Evolutionary conservation across 331 rosid species (phyloP).

Genomic region (Rosa hybrid): DNA sequence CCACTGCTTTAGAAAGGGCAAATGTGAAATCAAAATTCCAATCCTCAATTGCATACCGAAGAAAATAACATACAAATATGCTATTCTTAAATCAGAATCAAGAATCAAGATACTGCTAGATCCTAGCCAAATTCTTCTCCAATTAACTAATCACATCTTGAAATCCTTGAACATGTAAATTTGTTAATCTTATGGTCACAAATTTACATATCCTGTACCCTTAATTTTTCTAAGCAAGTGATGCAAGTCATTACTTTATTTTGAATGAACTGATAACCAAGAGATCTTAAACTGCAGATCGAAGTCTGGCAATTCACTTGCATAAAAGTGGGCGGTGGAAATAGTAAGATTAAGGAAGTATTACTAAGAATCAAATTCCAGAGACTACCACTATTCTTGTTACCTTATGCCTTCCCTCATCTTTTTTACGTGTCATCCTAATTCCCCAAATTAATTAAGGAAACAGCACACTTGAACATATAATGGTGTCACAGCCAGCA

Average conservation of each 20-base stretch:
- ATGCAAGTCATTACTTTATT: no score
- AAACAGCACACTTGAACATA: background rate
- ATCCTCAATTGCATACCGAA: background rate
- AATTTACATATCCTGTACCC: background rate
- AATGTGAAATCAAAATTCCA: background rate
- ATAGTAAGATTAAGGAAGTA: background rate
- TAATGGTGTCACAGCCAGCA: background rate
- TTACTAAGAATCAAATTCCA: background rate
- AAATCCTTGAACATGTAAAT: background rate
- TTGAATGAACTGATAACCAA: background rate
- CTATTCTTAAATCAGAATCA: background rate
- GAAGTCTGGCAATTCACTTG: slow-evolving; percentile 1
- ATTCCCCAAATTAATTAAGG: background rate
- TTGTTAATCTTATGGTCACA: background rate
- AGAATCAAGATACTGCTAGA: background rate
- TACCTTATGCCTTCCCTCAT: background rate
- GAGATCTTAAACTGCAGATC: background rate
- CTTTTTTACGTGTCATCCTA: background rate
- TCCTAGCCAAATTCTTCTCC: background rate
- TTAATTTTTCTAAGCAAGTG: background rate
- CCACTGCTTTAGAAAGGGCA: background rate
- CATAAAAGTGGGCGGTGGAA: background rate
- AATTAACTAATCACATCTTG: background rate
- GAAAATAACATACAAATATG: background rate
- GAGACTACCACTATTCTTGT: background rate